A percentile compares a stretch with the other conserved stretches of the same genome.
phyloP scores from a whole-genome alignment of 1,284 basidiomycete genomes.

The Pisolithus thermaeus region DNA sequence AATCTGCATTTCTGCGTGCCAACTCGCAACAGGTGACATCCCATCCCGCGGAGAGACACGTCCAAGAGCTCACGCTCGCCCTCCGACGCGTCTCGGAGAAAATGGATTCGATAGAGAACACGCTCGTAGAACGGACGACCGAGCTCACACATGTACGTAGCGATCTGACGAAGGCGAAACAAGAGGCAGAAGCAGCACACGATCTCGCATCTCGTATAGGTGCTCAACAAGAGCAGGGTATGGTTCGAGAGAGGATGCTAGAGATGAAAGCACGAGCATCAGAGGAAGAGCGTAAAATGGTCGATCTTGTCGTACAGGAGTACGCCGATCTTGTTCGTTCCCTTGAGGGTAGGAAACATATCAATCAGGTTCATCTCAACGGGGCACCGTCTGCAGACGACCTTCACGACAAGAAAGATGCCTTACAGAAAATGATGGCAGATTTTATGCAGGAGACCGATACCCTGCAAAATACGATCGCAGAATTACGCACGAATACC shows the following conservation, averaged over 20 bases:
- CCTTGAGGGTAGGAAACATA: conserved; percentile 42
- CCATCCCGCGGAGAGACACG: conserved; percentile 43
- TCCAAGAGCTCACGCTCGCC: conserved; percentile 59
- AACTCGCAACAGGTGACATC: conserved; percentile 37
- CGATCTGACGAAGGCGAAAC: conserved; percentile 38
- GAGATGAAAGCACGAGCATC: conserved; percentile 34
- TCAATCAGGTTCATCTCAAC: conserved; percentile 4
- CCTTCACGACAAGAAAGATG: conserved; percentile 43
- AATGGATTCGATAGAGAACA: conserved; percentile 50
- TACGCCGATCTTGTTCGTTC: conserved; percentile 65
- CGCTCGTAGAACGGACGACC: conserved; percentile 43
- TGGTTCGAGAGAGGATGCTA: conserved; percentile 40
- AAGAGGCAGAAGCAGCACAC: conserved; percentile 46
- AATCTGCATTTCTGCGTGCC: conserved; percentile 47
- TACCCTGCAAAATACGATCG: conserved; percentile 41
- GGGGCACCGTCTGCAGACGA: conserved; percentile 29
- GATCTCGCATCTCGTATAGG: conserved; percentile 45
- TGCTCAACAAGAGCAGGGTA: conserved; percentile 46
- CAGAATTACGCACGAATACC: conserved; percentile 40
- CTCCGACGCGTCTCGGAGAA: conserved; percentile 65
- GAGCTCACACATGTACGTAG: conserved; percentile 40
- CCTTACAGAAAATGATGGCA: conserved; percentile 43
- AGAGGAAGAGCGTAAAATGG: conserved; percentile 55
- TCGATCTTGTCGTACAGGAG: conserved; percentile 58
- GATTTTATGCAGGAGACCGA: conserved; percentile 48